Base-by-base conservation (phyloP, 176 grass and related monocot genomes). In the Paspalum notatum region DNA sequence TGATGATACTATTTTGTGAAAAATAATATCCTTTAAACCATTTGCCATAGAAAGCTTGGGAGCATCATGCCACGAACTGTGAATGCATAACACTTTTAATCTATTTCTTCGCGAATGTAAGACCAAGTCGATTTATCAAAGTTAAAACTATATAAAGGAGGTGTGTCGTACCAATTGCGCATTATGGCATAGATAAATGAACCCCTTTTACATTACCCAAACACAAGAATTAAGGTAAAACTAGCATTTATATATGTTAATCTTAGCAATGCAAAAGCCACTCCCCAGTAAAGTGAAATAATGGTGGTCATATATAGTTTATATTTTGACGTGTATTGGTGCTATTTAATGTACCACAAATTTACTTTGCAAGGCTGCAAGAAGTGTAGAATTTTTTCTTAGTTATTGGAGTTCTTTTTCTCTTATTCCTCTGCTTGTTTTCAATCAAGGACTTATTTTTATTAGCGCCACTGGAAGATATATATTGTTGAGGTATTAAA, bases 71-170 rank as follows among this genome's bases (percentile, higher is more conserved):
- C n/a, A n/a, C n/a, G 57, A 20, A 77, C 4, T 18, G 21, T 12
- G 17, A 8, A 50, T 80, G 49, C 64, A 67, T 61, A 47, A 61
- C 54, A 56, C 20, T 80, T 56, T 80, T 38, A 69, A 80, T 68
- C 6, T 39, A 20, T 4, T 52, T 32, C 15, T 66, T n/a, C 2
- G 13, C 17, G 14, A 25, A 25, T 0, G 8, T 10, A 57, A 74
- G 52, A 43, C 15, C 6, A 41, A 22, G 3, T 18, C 17, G 56
- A 15, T 42, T 22, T 57, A 13, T 40, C 20, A 57, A 74, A 41
- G 37, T 52, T 67, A 39, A 69, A 32, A 27, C 45, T 8, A 58
- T 38, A 80, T 25, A 57, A 54, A 69, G 50, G 51, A 20, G 1
- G 40, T 38, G 43, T 39, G 32, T n/a, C n/a, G 41, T 61, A 32